Evolutionary conservation across 1,139 yeast genomes (phyloP).

Genomic region (Saccharomyces uvarum): DNA sequence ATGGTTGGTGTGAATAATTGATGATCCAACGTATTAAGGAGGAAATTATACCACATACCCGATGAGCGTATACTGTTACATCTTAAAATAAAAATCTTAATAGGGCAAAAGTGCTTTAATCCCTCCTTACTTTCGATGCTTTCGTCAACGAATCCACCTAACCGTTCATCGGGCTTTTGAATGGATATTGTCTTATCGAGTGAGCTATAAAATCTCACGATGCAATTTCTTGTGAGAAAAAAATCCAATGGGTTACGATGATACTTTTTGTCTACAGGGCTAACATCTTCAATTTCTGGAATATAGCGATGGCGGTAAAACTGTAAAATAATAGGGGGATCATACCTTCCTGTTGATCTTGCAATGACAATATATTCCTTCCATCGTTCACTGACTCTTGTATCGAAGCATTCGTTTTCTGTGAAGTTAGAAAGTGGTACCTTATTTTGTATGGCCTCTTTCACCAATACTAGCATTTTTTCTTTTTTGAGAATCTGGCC

Average conservation of each 20-base stretch:
- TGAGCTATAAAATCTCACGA: slow-evolving; percentile 51
- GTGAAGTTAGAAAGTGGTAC: slow-evolving; percentile 31
- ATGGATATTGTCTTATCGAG: slow-evolving; percentile 66
- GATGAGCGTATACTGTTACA: slow-evolving; percentile 47
- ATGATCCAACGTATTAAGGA: slow-evolving; percentile 38
- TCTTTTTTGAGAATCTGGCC: slow-evolving; percentile 65
- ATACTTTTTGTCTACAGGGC: slow-evolving; percentile 7
- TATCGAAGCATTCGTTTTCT: slow-evolving; percentile 45
- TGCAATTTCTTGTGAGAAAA: slow-evolving; percentile 19
- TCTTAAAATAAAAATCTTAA: slow-evolving; percentile 44
- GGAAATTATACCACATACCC: slow-evolving; percentile 54
- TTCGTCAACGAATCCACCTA: slow-evolving; percentile 3
- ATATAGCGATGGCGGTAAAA: slow-evolving; percentile 47
- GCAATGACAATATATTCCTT: slow-evolving; percentile 64
- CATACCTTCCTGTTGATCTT: slow-evolving; percentile 44
- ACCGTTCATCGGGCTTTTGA: slow-evolving; percentile 31
- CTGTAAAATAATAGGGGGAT: slow-evolving; percentile 50
- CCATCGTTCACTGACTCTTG: slow-evolving; percentile 62
- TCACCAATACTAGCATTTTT: slow-evolving; percentile 57
- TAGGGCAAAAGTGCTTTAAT: slow-evolving; percentile 1
- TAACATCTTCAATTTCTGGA: slow-evolving; percentile 15
- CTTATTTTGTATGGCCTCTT: slow-evolving; percentile 29
- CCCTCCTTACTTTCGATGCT: slow-evolving; percentile 4
- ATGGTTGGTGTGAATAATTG: slow-evolving; percentile 23
- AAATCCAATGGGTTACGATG: slow-evolving; percentile 28